Conservation (phyloP, 78 protist genomes). For the Corallochytrium limacisporum region DNA sequence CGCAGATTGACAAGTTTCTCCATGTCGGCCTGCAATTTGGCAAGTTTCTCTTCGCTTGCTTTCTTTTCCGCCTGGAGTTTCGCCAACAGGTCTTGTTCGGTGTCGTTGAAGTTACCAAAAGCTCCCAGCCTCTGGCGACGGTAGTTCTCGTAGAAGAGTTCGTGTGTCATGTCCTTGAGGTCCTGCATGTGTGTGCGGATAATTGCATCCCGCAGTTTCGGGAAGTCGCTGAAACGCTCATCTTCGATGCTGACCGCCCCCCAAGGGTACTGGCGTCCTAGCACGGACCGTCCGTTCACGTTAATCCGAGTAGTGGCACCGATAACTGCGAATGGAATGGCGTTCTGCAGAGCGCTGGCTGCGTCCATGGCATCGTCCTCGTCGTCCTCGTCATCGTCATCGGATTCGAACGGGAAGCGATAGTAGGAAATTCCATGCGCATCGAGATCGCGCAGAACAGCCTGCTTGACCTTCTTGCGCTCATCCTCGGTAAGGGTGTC, state of each 20-base stretch:
- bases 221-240: neutral
- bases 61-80: too few relatives aligned
- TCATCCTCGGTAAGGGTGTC: neutral
- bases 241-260: conserved; percentile 3
- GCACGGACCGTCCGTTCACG: neutral
- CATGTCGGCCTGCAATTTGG: too few relatives aligned
- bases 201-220: neutral
- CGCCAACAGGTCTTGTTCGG: too few relatives aligned
- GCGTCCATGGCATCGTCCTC: neutral
- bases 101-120: too few relatives aligned
- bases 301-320: neutral
- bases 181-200: conserved; percentile 11
- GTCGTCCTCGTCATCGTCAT: neutral
- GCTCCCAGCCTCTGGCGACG: too few relatives aligned
- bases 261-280: conserved; percentile 4
- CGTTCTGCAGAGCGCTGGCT: neutral
- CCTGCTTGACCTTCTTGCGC: neutral
- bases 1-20: too few relatives aligned
- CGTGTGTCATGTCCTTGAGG: neutral
- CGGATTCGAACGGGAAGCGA: neutral
- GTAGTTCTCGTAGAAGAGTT: neutral
- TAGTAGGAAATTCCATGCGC: neutral
- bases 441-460: neutral
- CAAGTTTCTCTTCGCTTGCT: too few relatives aligned
- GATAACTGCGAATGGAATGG: neutral